Evolutionary conservation across 352 stramenopile species (phyloP), one percentile per base, ranked within the genome.

Genomic region (Phytopythium boreale): DNA sequence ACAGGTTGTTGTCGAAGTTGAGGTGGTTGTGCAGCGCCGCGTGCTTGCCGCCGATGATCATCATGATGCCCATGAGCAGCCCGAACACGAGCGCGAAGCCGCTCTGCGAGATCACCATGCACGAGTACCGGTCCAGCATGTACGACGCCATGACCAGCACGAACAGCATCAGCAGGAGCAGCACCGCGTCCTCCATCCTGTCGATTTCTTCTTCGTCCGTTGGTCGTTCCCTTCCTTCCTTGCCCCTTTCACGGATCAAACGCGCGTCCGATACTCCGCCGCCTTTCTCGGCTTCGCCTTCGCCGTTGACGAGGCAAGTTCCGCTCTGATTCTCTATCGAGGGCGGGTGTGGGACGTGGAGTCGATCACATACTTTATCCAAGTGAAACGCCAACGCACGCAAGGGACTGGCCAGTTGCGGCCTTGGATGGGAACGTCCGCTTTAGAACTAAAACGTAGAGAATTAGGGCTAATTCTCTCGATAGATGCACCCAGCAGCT

Each of bases 91-190:
- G 81, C 57, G 87, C 84, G 64, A 95, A 93, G 66, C 87, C 88
- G 55, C 82, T 92, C 72, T 95, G 87, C 37, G 87, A 95, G 50
- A 95, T 63, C n/a, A 93, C 31, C 79, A 92, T 93, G 62, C 82
- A 92, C 57, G 87, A 83, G 76, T 89, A 92, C 43, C 83, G 83
- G 61, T 92, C 87, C 41, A 95, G 74, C 79, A 93, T 84, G 75
- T 89, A 95, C 64, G 87, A 95, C 36, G 84, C 84, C 78, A 95
- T 92, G 62, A 95, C 87, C 66, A 93, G 79, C 70, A 93, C 80
- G 67, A 95, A 88, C 68, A 95, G 80, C 81, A 95, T 90, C 46
- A 84, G 69, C 66, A 95, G 79, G 64, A 95, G 67, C 56, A 95
- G 70, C 70, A 95, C 80, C 17, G 80, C 83, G 70, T 93, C 87